phyloP scores from a whole-genome alignment of 1,284 basidiomycete genomes.

The Marasmius oreades region DNA sequence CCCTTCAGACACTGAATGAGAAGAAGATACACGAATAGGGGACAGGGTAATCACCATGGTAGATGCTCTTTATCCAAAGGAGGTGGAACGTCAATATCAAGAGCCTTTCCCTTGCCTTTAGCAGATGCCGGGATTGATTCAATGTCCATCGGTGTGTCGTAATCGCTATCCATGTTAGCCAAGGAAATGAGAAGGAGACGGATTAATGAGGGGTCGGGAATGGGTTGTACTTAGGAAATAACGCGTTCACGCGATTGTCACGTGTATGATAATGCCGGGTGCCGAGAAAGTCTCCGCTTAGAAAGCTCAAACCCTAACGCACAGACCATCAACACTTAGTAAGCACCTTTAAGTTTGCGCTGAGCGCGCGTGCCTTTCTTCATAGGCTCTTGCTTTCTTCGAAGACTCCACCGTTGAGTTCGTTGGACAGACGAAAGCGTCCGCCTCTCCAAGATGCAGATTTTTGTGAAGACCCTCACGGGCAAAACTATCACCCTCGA shows the following conservation, averaged over 20 bases:
- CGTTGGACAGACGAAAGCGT: slow-evolving; percentile 83
- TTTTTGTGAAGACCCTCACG: slow-evolving; percentile 97
- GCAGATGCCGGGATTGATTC: slow-evolving; percentile 33
- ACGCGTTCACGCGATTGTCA: neutral
- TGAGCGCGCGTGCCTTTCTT: neutral
- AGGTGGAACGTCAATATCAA: slow-evolving; percentile 30
- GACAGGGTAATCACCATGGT: slow-evolving; percentile 56
- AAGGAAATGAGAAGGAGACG: too few relatives aligned
- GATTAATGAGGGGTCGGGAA: neutral
- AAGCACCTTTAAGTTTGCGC: neutral
- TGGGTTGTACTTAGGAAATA: neutral
- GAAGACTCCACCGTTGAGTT: slow-evolving; percentile 82
- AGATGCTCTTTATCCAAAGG: slow-evolving; percentile 57
- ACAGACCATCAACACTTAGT: slow-evolving; percentile 1
- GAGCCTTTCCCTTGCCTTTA: slow-evolving; percentile 71
- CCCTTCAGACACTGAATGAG: slow-evolving; percentile 50
- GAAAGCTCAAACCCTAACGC: slow-evolving; percentile 6
- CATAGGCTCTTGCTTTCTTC: slow-evolving; percentile 57
- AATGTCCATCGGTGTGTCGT: slow-evolving; percentile 48
- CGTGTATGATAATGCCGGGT: neutral
- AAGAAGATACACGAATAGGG: neutral
- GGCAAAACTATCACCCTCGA: slow-evolving; percentile 99
- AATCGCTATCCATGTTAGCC: slow-evolving; percentile 51
- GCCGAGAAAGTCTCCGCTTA: neutral
- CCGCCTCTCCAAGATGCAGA: slow-evolving; percentile 72